Base-by-base conservation (phyloP, 257 asterid species). In the Nicotiana noctiflora region DNA sequence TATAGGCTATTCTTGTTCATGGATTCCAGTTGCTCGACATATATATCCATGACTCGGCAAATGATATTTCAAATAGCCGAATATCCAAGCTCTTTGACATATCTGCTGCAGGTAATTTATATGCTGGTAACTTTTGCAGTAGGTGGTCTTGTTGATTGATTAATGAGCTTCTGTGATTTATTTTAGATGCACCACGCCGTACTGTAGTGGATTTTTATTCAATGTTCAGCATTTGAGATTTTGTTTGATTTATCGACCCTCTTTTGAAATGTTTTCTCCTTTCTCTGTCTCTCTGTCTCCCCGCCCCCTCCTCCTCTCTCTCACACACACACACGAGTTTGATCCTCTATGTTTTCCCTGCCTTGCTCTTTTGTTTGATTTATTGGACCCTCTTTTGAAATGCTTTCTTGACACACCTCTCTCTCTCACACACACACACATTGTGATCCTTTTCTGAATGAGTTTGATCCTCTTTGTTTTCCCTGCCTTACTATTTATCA, bases 21-120 rank as follows among this genome's bases (percentile, higher is more conserved):
- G 98, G 98, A 75, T 93, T 94, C 90, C 98, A 94, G 87, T 87
- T 94, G 85, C 97, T 94, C 79, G 98, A 94, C 83, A 87, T 94
- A 88, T 93, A 93, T 94, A 82, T 92, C 87, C 94, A 90, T 86
- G 89, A 92, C 87, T 89, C 94, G 32, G 92, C 90, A 13, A 89
- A 89, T 82, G 96, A 89, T 82, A 83, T 84, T 87, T 86, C 85
- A 77, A 87, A 85, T 86, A 88, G 93, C 86, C 89, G 91, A 82
- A 79, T 89, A 80, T 89, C 97, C 75, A 91, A 93, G 84, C 84
- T 92, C 80, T 84, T 93, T 70, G 94, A 90, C 84, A 77, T 91
- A 80, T 91, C 97, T 76, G 90, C 97, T 2, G 89, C 96, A 85
- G 98, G 98, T 90, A 63, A 83, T 62, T 84, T 61, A 7, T 49